These are phyloP conservation scores for Adansonia gregorii DNA, from an alignment of 441 rosid species.

Conservation along the genomic window DNA sequence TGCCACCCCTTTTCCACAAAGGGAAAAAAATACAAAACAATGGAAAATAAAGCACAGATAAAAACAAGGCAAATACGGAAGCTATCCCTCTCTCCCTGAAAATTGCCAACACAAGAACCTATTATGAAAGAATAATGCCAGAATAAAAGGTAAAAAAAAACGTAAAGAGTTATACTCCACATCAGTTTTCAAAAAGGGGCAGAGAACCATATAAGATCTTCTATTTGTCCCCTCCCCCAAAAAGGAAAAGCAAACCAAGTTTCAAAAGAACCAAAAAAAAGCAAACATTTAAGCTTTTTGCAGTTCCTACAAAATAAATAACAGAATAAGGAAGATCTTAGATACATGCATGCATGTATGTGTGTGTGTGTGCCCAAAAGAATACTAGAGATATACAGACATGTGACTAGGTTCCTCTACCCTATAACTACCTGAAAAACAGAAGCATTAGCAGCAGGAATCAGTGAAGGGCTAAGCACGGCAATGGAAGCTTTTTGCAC, in stretches of 20 bases:
- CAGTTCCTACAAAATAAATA: neutral
- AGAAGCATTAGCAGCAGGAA: slow-evolving; percentile 60
- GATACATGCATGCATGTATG: neutral
- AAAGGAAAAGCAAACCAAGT: neutral
- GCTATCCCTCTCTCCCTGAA: neutral
- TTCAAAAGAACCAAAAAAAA: neutral
- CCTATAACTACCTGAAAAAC: slow-evolving; percentile 67
- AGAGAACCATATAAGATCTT: neutral
- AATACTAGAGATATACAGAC: no score
- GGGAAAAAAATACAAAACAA: no score
- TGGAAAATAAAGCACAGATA: no score
- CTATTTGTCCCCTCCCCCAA: neutral
- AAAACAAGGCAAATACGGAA: no score
- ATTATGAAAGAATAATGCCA: neutral
- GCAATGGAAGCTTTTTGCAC: slow-evolving; percentile 51
- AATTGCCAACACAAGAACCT: neutral
- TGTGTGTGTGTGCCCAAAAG: no score
- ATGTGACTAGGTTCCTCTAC: neutral
- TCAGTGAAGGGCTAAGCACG: slow-evolving; percentile 46
- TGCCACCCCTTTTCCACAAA: no score
- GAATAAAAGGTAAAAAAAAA: neutral
- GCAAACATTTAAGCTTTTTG: no score
- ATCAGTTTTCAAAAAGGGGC: neutral
- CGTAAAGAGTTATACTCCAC: neutral
- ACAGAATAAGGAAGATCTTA: neutral